A percentile compares a stretch with the other conserved stretches of the same genome.
Evolutionary conservation across 768 basidiomycete species (phyloP).

Genomic region (Rhodosporidiobolus sp.): DNA sequence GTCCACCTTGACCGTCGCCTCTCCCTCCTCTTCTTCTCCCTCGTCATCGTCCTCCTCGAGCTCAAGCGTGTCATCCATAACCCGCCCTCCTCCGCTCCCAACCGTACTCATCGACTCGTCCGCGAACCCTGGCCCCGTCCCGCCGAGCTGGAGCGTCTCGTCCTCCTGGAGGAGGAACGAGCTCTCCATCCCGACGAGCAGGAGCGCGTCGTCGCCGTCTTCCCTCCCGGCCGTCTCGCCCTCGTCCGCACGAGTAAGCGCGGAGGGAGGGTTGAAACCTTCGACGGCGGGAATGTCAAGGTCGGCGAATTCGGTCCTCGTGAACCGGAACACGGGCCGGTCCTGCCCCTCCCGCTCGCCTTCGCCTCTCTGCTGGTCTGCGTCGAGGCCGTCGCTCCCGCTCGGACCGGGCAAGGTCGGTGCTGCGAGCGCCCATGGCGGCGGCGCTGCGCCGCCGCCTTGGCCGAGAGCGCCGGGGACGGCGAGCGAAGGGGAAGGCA

Average conservation of each 20-base stretch:
- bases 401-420: background rate
- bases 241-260: too few species aligned
- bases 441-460: background rate
- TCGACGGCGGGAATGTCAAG: too few species aligned
- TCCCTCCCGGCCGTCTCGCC: background rate
- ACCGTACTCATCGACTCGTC: background rate
- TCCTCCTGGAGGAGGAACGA: conserved; percentile 12
- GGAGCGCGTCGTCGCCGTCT: background rate
- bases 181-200: conserved; percentile 24
- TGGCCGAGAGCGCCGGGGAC: background rate
- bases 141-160: background rate
- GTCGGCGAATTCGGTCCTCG: conserved; percentile 27
- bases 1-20: background rate
- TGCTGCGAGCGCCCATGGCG: conserved; percentile 8
- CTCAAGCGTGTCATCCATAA: background rate
- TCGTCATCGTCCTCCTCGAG: background rate
- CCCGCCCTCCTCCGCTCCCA: background rate
- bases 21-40: background rate
- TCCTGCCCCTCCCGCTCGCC: background rate
- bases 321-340: conserved; percentile 20
- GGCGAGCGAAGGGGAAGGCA: background rate
- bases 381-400: background rate
- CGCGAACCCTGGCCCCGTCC: background rate
- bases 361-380: background rate
- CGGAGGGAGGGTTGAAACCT: background rate